These are phyloP conservation scores for Trichoderma brevicompactum DNA, from an alignment of 2,329 filamentous ascomycete genomes.

Conservation along the genomic window DNA sequence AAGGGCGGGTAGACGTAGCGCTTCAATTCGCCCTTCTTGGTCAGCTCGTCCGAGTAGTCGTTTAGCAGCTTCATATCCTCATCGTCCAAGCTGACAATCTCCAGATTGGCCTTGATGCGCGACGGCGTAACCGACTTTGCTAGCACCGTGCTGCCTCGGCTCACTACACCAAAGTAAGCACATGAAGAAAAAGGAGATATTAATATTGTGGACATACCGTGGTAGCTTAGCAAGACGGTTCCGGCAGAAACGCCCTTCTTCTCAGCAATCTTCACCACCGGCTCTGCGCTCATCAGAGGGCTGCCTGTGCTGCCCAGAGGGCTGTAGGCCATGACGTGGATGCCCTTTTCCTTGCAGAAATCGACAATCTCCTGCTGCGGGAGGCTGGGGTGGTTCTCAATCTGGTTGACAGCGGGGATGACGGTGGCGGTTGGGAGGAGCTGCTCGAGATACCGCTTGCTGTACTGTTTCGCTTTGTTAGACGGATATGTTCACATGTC, in stretches of 20 bases:
- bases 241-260: conserved; percentile 65
- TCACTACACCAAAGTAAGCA: conserved; percentile 51
- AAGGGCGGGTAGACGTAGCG: conserved; percentile 72
- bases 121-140: conserved; percentile 72
- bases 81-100: conserved; percentile 66
- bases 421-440: conserved; percentile 57
- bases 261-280: conserved; percentile 66
- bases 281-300: conserved; percentile 66
- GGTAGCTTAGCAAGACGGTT: conserved; percentile 71
- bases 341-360: conserved; percentile 68
- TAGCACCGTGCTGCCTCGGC: conserved; percentile 70
- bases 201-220: conserved; percentile 56
- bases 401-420: conserved; percentile 70
- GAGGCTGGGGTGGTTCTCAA: conserved; percentile 73
- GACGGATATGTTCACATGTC: neutral
- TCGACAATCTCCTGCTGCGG: conserved; percentile 75
- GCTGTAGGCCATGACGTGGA: conserved; percentile 74
- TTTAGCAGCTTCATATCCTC: conserved; percentile 65
- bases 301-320: conserved; percentile 68
- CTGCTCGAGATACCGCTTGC: conserved; percentile 59
- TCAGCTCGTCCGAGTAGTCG: conserved; percentile 58
- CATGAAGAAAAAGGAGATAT: neutral
- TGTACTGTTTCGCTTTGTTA: conserved; percentile 49
- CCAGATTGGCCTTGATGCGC: conserved; percentile 71
- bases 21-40: conserved; percentile 56